Conservation (phyloP, 2,329 filamentous ascomycete species). For the Scleromitrula shiraiana region DNA sequence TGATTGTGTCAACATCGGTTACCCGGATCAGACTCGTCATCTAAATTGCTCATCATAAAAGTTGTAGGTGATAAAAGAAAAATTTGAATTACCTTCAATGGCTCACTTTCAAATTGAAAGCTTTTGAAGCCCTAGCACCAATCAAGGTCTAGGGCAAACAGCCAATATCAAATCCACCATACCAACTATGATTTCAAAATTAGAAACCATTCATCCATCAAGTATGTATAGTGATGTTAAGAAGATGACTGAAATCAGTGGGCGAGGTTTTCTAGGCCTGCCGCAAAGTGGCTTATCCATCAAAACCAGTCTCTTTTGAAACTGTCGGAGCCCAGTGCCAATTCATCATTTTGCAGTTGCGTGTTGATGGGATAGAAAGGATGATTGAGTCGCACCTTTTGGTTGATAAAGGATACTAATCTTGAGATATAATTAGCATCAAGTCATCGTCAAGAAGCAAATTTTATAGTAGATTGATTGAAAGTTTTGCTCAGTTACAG, state of each 20-base stretch:
- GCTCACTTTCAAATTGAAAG: not conserved
- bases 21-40: conserved; percentile 75
- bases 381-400: conserved; percentile 14
- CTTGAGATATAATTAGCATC: conserved; percentile 8
- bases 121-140: not conserved
- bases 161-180: not conserved
- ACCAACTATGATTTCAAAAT: conserved; percentile 2
- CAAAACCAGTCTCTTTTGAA: conserved; percentile 43
- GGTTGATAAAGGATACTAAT: not conserved
- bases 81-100: conserved; percentile 12
- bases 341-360: conserved; percentile 59
- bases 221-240: not conserved
- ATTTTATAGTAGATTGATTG: not conserved
- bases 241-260: conserved; percentile 58
- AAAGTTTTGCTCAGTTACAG: conserved; percentile 63
- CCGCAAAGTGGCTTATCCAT: conserved; percentile 84
- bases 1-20: conserved; percentile 63
- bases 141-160: not conserved
- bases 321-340: conserved; percentile 95
- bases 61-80: conserved; percentile 10
- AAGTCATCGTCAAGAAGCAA: not conserved
- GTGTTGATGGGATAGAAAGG: not conserved
- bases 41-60: conserved; percentile 46
- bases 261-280: conserved; percentile 99
- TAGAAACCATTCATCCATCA: conserved; percentile 3